Evolutionary conservation across 352 stramenopile species (phyloP).

Genomic region (Phytophthora pseudosyringae): DNA sequence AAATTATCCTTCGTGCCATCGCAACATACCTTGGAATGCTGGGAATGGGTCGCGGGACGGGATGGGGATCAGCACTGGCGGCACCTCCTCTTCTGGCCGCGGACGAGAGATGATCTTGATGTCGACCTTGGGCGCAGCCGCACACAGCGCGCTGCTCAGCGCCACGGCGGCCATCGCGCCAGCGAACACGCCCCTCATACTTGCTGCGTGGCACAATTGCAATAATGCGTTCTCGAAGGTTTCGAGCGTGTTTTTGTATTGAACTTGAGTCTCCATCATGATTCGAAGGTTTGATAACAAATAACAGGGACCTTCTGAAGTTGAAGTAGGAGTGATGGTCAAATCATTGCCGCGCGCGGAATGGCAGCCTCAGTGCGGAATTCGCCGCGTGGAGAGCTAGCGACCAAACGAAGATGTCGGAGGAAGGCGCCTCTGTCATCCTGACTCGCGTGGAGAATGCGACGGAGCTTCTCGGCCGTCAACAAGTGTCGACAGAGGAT

Average conservation of each 20-base stretch:
- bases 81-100: conserved; percentile 11
- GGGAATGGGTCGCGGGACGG: conserved; percentile 57
- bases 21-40: conserved; percentile 41
- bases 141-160: conserved; percentile 35
- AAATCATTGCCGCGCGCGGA: neutral
- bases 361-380: conserved; percentile 21
- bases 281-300: conserved; percentile 2
- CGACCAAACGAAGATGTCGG: conserved; percentile 8
- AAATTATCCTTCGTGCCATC: conserved; percentile 6
- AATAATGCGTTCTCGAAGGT: conserved; percentile 16
- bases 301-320: conserved; percentile 6
- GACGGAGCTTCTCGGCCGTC: conserved; percentile 25
- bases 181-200: conserved; percentile 30
- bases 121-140: conserved; percentile 56
- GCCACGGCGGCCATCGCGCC: conserved; percentile 23
- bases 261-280: neutral
- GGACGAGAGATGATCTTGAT: conserved; percentile 65
- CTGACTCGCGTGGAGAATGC: conserved; percentile 27
- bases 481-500: conserved; percentile 8
- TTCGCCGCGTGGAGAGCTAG: conserved; percentile 17
- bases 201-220: conserved; percentile 18
- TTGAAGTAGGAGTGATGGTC: conserved; percentile 45
- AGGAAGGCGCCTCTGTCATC: conserved; percentile 24
- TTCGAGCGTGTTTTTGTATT: neutral
- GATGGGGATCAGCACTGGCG: conserved; percentile 36